Base-by-base conservation (phyloP, 208 protist genomes). In the Acanthamoeba lugdunensis region DNA sequence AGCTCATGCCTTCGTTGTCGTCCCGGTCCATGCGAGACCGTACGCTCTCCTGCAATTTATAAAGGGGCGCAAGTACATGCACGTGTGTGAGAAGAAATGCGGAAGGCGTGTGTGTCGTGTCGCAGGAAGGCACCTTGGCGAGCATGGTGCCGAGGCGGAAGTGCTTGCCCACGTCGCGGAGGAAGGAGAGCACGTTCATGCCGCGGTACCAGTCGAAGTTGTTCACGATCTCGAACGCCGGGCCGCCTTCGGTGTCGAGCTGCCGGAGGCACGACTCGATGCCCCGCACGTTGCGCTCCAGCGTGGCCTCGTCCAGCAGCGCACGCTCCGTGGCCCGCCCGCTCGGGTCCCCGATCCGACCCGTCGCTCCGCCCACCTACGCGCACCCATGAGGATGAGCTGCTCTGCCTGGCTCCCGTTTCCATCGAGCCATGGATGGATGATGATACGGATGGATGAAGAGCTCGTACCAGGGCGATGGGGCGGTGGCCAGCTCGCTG, bases 321-420 rank as follows among this genome's bases (percentile, higher is more conserved):
- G 58, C 5, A 14, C 96, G 89, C 73, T 96, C 95, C 21, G 92
- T 94, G 67, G n/a, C 75, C 45, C 95, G 92, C 3, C 95, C 95
- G 48, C 61, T 94, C 13, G 96, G 96, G 87, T 97, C 96, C 48
- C 96, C 96, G 69, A 97, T 94, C n/a, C 33, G 75, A 1, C 95
- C 96, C 9, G 96, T 97, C 45, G 94, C 96, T 23, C 96, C 96
- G 23, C 96, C 96, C 58, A 96, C 56, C 93, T 94, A 92, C 7
- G 18, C 18, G 30, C 8, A 3, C 5, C 16, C 4, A 37, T 11
- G 21, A 4, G 21, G 61, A 92, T 25, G 18, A 30, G 16, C 7
- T 23, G 77, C 37, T 58, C 33, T 61, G 25, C 48, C 48, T 88
- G 77, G n/a, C 21, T 33, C n/a, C n/a, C n/a, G n/a, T n/a, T n/a